Base-by-base conservation (phyloP, 1,284 basidiomycete genomes). In the Ustilago sp. region DNA sequence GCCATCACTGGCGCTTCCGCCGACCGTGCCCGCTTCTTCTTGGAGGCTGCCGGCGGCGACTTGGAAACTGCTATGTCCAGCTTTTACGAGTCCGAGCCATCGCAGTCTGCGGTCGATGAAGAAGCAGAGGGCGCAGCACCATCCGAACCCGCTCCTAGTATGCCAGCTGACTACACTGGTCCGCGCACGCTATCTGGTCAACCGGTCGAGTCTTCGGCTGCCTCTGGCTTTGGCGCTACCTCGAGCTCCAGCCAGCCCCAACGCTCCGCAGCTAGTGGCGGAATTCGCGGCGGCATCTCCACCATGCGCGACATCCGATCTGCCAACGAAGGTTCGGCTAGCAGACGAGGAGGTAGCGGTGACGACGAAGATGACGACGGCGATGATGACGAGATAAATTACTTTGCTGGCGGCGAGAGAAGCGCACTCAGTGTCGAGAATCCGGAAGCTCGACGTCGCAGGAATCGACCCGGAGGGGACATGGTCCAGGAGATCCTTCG, bases 401-500 rank as follows among this genome's bases (percentile, higher is more conserved):
- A 85, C 48, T 86, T 76, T 67, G 76, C 86, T 12, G 86, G 86
- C 13, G 86, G 86, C 28, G 85, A 85, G 62, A 76, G 80, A 34
- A 98, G 95, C 87, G 96, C 95, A 0, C 89, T 99, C 43, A 93
- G 92, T 3, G 90, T 99, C 0, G 91, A 97, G 87, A 94, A 95
- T 83, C 96, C 95, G 3, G 85, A 87, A 58, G 78, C 72, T 8
- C 90, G 91, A 73, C 86, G 88, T 35, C 87, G 87, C 31, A 82
- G 79, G 17, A 87, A 85, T 23, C 78, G 88, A 8, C 89, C 91
- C 12, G 91, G 91, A 12, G 90, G 91, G 9, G 88, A 91, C 75
- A 87, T 94, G 70, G 93, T 98, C 5, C 88, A 91, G 51, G 91
- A 94, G 80, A 91, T 98, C 58, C 88, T 99, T 41, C 89, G 90